Conservation (phyloP, 2,329 filamentous ascomycete genomes). For the Aspergillus hiratsukae region DNA sequence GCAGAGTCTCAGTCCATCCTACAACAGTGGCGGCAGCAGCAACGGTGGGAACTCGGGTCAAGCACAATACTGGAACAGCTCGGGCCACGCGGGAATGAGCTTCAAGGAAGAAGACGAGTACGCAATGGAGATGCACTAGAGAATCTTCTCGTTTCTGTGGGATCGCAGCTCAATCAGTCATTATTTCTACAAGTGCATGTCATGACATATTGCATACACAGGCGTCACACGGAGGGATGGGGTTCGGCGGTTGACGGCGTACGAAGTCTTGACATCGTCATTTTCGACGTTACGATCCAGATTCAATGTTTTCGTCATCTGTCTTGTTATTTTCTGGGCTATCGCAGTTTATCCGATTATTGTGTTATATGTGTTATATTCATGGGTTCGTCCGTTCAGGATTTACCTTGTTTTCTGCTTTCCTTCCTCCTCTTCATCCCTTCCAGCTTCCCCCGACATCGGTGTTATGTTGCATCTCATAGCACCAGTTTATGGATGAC, state of each 20-base stretch:
- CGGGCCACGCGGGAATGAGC: slow-evolving; percentile 56
- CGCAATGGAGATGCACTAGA: slow-evolving; percentile 64
- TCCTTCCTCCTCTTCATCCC: not conserved
- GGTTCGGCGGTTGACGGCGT: slow-evolving; percentile 40
- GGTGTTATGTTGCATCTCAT: not conserved
- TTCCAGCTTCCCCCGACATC: not conserved
- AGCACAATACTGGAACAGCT: slow-evolving; percentile 51
- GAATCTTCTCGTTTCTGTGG: not conserved
- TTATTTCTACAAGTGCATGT: slow-evolving; percentile 15
- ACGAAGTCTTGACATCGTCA: slow-evolving; percentile 24
- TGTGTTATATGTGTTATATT: slow-evolving; percentile 7
- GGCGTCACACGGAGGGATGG: slow-evolving; percentile 23
- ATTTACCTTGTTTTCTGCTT: slow-evolving; percentile 3
- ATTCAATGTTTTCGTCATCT: slow-evolving; percentile 8
- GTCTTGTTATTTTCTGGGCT: slow-evolving; percentile 29
- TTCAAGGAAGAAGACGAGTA: slow-evolving; percentile 97
- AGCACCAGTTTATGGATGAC: not conserved
- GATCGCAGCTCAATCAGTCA: not conserved
- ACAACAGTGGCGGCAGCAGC: slow-evolving; percentile 66
- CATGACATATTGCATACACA: slow-evolving; percentile 21
- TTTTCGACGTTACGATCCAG: slow-evolving; percentile 8
- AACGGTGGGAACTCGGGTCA: slow-evolving; percentile 44
- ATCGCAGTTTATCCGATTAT: slow-evolving; percentile 12
- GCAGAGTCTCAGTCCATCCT: slow-evolving; percentile 63
- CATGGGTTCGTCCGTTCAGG: slow-evolving; percentile 9